Base-by-base conservation (phyloP, 371 early-diverging fungal species). In the Mortierella polycephala region DNA sequence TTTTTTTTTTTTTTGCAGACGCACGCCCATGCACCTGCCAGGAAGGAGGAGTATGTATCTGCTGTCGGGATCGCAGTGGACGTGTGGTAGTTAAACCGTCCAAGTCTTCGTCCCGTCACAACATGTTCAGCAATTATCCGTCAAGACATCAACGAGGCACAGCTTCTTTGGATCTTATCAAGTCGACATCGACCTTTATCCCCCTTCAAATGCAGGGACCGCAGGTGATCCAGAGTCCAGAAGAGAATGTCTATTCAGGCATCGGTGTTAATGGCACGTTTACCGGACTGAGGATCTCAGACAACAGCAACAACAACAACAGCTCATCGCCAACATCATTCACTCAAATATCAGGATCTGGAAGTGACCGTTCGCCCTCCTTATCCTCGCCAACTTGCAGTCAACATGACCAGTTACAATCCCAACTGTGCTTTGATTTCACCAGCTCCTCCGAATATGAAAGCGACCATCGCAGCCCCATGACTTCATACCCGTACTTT, bases 371-470 rank as follows among this genome's bases (percentile, higher is more conserved):
- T 44, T 44, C 45, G 12, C 50, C 55, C 23, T 39, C 57, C 3
- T 53, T 39, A 18, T 46, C 59, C 59, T 62, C 62, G 13, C 57
- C 72, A 2, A n/a, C 62, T 41, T 30, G 44, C 44, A 41, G 16
- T 13, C 63, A 60, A 42, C 71, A 60, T 41, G 40, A 45, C 44
- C 62, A 69, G 6, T 21, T 54, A 12, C 75, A 65, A 11, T 40
- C 71, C 10, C 54, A 73, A 12, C 47, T 73, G 5, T 72, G 79
- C 46, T 73, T 63, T 40, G 80, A 79, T 45, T 66, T 69, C 53
- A 46, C 64, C n/a, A 73, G 74, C 54, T 73, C 80, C 0, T 72
- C 80, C 1, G 74, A 79, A 18, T 68, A 60, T 47, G 74, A 79
- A 47, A 72, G 73, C 39, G 74, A 73, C 18, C 73, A 69, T 2